These are phyloP conservation scores for Colletotrichum abscissum DNA, from an alignment of 2,329 filamentous ascomycete genomes.

Conservation along the genomic window DNA sequence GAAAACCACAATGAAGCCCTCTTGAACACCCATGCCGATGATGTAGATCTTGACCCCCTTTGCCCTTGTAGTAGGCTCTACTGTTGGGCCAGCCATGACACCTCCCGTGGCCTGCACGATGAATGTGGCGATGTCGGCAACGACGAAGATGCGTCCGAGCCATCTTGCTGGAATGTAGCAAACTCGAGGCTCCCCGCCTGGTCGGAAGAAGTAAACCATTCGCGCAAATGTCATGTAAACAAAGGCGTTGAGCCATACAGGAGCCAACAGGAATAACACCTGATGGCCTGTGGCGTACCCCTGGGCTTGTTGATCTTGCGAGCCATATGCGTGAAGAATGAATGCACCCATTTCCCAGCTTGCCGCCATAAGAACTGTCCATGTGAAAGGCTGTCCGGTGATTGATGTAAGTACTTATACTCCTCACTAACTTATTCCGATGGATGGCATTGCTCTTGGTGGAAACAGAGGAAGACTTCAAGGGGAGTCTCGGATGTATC, in stretches of 20 bases:
- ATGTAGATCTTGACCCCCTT: background rate
- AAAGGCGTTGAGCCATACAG: background rate
- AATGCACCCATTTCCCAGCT: background rate
- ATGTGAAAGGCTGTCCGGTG: background rate
- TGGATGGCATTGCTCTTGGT: background rate
- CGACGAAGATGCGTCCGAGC: background rate
- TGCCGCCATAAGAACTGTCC: background rate
- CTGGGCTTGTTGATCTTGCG: background rate
- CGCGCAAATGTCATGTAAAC: background rate
- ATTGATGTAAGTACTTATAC: background rate
- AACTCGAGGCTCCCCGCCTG: background rate
- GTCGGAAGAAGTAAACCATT: background rate
- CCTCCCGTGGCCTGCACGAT: background rate
- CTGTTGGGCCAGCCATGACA: background rate
- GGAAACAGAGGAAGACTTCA: background rate
- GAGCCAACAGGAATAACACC: background rate
- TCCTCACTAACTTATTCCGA: background rate
- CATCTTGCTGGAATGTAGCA: background rate
- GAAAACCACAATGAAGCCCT: background rate
- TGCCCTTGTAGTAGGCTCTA: background rate
- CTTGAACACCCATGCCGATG: background rate
- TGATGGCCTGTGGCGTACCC: background rate
- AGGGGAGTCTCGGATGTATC: background rate
- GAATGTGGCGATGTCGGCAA: background rate
- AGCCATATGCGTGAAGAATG: background rate